These are phyloP conservation scores for Primulina eburnea DNA, from an alignment of 257 asterid genomes.

Conservation along the genomic window DNA sequence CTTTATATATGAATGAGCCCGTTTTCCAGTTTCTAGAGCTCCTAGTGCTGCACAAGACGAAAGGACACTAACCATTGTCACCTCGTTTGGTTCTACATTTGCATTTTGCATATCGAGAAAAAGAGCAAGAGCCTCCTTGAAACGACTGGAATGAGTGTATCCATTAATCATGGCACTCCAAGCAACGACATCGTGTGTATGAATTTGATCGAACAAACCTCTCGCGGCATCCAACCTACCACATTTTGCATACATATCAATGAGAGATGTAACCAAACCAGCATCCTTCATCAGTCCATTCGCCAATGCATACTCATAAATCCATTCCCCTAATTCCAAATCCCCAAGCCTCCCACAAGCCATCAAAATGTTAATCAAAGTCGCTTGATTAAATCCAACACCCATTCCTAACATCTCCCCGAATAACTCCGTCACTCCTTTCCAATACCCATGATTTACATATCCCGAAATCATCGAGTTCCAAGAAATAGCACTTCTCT, in stretches of 20 bases:
- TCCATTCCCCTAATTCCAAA: conserved; percentile 45
- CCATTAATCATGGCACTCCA: conserved; percentile 56
- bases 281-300: conserved; percentile 31
- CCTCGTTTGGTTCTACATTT: conserved; percentile 44
- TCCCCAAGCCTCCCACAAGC: conserved; percentile 49
- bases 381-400: conserved; percentile 28
- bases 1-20: conserved; percentile 39
- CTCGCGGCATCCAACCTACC: conserved; percentile 38
- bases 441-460: conserved; percentile 32
- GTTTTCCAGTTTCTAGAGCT: conserved; percentile 45
- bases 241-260: conserved; percentile 47
- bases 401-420: conserved; percentile 26
- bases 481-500: conserved; percentile 36
- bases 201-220: conserved; percentile 36
- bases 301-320: conserved; percentile 28
- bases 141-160: conserved; percentile 31
- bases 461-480: conserved; percentile 46
- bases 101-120: conserved; percentile 42
- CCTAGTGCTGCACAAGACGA: conserved; percentile 52
- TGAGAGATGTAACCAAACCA: conserved; percentile 37
- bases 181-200: conserved; percentile 35
- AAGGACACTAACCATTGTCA: conserved; percentile 46
- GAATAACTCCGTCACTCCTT: conserved; percentile 36
- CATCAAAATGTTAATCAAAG: conserved; percentile 36
- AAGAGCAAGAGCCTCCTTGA: conserved; percentile 37